phyloP scores from a whole-genome alignment of 768 basidiomycete species.

The Guyanaporus albipodus region DNA sequence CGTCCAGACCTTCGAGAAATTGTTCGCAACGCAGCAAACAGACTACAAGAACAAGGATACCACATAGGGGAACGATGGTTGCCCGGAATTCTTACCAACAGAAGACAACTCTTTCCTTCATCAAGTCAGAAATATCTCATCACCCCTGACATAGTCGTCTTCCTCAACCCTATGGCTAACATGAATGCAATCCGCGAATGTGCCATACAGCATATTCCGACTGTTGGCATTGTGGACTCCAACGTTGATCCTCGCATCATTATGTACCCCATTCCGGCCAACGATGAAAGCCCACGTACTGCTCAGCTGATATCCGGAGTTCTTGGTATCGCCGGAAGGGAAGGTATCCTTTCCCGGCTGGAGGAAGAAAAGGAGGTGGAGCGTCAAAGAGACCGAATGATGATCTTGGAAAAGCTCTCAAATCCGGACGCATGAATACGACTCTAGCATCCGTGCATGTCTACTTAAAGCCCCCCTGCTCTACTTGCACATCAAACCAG shows the following conservation, averaged over 20 bases:
- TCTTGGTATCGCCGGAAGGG: constrained; percentile 81
- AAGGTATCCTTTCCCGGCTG: constrained; percentile 53
- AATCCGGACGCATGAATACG: constrained; percentile 14
- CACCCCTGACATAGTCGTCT: constrained; percentile 82
- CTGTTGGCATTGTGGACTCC: constrained; percentile 91
- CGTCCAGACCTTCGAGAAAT: constrained; percentile 71
- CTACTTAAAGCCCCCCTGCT: constrained; percentile 31
- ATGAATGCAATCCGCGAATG: constrained; percentile 89
- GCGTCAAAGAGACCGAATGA: constrained; percentile 24
- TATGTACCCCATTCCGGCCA: constrained; percentile 98
- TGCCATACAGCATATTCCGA: constrained; percentile 84
- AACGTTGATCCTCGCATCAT: constrained; percentile 95
- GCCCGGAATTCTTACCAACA: constrained; percentile 93
- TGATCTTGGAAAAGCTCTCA: constrained; percentile 25
- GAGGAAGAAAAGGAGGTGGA: constrained; percentile 26
- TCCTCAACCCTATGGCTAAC: constrained; percentile 87
- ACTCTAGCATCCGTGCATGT: constrained; percentile 3
- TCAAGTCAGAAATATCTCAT: constrained; percentile 50
- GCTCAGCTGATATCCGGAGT: constrained; percentile 90
- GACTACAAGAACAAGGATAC: constrained; percentile 77
- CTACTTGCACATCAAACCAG: constrained; percentile 65
- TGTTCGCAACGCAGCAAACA: constrained; percentile 74
- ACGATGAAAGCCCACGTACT: constrained; percentile 89
- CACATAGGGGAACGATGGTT: constrained; percentile 88
- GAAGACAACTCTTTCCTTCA: constrained; percentile 66